These are phyloP conservation scores for Lachancea meyersii DNA, from an alignment of 805 yeast genomes.

Conservation along the genomic window DNA sequence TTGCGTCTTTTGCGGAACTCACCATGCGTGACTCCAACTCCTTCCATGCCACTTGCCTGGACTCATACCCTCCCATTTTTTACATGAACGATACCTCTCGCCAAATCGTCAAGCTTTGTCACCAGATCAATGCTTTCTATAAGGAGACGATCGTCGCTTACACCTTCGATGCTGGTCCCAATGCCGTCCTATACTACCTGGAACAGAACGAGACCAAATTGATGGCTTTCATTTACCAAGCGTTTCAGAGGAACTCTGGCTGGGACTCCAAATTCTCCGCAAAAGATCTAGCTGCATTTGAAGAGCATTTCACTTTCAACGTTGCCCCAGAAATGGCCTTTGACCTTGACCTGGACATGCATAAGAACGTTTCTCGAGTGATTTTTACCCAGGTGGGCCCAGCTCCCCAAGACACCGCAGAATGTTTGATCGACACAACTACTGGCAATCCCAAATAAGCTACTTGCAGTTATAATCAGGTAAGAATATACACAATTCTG, in stretches of 20 bases:
- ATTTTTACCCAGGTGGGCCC: slow-evolving; percentile 82
- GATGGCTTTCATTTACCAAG: slow-evolving; percentile 59
- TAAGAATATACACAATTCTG: no score
- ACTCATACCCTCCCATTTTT: slow-evolving; percentile 92
- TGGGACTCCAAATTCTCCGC: slow-evolving; percentile 49
- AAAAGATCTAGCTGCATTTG: slow-evolving; percentile 25
- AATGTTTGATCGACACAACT: slow-evolving; percentile 47
- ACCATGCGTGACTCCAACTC: slow-evolving; percentile 97
- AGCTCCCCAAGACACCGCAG: slow-evolving; percentile 66
- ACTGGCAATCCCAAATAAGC: slow-evolving; percentile 42
- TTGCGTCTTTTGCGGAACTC: slow-evolving; percentile 73
- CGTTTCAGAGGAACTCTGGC: slow-evolving; percentile 56
- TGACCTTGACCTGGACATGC: slow-evolving; percentile 45
- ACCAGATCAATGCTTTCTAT: slow-evolving; percentile 59
- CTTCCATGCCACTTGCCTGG: slow-evolving; percentile 96
- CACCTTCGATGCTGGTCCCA: slow-evolving; percentile 99
- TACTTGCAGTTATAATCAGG: not conserved
- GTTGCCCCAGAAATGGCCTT: slow-evolving; percentile 32
- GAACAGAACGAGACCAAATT: slow-evolving; percentile 66
- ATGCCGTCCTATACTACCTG: slow-evolving; percentile 90
- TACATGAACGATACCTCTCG: slow-evolving; percentile 89
- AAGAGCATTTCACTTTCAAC: slow-evolving; percentile 22
- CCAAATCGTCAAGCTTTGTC: slow-evolving; percentile 69
- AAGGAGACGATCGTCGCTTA: slow-evolving; percentile 76
- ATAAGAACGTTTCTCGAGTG: slow-evolving; percentile 71